A percentile compares a stretch with the other conserved stretches of the same genome.
Evolutionary conservation across 2,329 filamentous ascomycete species (phyloP).

Genomic region (Orbilia javanica): DNA sequence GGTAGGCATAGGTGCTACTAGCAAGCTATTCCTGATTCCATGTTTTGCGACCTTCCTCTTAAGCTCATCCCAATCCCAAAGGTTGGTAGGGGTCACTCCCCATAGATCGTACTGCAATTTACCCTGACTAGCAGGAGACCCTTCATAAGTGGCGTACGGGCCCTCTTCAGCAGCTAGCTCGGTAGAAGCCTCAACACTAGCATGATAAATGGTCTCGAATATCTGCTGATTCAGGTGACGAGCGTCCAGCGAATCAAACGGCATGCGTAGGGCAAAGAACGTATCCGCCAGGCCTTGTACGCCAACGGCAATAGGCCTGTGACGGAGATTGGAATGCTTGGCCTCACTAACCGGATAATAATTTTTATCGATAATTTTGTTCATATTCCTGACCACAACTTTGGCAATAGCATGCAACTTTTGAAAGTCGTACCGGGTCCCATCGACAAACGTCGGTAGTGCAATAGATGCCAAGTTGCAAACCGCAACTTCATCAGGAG

Average conservation of each 20-base stretch:
- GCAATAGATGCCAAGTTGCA: slow-evolving; percentile 97
- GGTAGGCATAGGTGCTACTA: slow-evolving; percentile 97
- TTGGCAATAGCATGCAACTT: slow-evolving; percentile 95
- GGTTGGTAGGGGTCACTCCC: slow-evolving; percentile 89
- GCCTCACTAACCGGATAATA: slow-evolving; percentile 96
- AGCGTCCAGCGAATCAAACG: slow-evolving; percentile 95
- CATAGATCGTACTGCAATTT: slow-evolving; percentile 99
- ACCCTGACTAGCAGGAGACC: slow-evolving; percentile 92
- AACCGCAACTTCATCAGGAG: slow-evolving; percentile 97
- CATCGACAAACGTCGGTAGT: slow-evolving; percentile 90
- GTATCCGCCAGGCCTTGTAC: slow-evolving; percentile 98
- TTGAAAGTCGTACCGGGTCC: slow-evolving; percentile 91
- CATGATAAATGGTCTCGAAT: slow-evolving; percentile 99
- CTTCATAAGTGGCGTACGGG: slow-evolving; percentile 88
- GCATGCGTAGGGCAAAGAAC: slow-evolving; percentile 95
- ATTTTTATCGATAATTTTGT: slow-evolving; percentile 98
- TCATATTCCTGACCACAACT: slow-evolving; percentile 93
- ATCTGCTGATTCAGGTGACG: slow-evolving; percentile 96
- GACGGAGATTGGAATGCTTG: slow-evolving; percentile 94
- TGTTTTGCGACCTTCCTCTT: slow-evolving; percentile 93
- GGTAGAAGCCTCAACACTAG: slow-evolving; percentile 87
- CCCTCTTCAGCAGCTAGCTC: slow-evolving; percentile 86
- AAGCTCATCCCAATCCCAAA: slow-evolving; percentile 94
- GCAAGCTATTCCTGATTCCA: slow-evolving; percentile 93
- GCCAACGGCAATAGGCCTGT: slow-evolving; percentile 94